Percentiles rank a stretch among this genome's conserved stretches.
These are phyloP conservation scores for Fusarium sp. DNA, from an alignment of 2,329 filamentous ascomycete species.

Conservation along the genomic window DNA sequence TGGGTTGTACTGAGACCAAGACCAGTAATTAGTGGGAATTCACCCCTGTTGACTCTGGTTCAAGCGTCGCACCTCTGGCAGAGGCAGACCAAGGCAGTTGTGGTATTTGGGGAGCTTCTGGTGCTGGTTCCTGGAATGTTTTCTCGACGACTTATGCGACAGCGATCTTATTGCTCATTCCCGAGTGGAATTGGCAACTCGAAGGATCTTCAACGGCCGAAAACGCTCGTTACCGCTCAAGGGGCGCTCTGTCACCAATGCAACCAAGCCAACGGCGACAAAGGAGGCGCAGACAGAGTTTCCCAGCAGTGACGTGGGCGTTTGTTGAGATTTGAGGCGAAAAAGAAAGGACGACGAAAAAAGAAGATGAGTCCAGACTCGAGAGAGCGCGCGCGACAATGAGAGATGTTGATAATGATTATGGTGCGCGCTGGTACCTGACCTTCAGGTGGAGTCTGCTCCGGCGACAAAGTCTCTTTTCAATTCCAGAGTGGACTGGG, in stretches of 20 bases:
- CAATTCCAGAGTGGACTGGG: slow-evolving; percentile 26
- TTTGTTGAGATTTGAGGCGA: not conserved
- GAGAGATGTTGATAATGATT: not conserved
- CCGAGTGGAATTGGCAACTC: slow-evolving; percentile 26
- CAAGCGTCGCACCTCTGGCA: slow-evolving; percentile 25
- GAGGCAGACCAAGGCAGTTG: slow-evolving; percentile 5
- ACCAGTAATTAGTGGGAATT: slow-evolving; percentile 31
- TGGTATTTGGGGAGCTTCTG: slow-evolving; percentile 19
- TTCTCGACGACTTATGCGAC: slow-evolving; percentile 34
- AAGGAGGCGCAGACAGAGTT: slow-evolving; percentile 11
- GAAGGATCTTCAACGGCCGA: slow-evolving; percentile 22
- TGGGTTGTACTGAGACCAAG: slow-evolving; percentile 18
- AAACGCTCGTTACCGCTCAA: slow-evolving; percentile 9
- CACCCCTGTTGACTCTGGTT: slow-evolving; percentile 22
- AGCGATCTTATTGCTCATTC: slow-evolving; percentile 39
- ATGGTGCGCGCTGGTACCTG: slow-evolving; percentile 7
- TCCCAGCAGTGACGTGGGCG: slow-evolving; percentile 17
- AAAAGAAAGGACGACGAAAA: slow-evolving; percentile 7
- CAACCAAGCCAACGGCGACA: slow-evolving; percentile 27
- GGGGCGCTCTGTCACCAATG: slow-evolving; percentile 27
- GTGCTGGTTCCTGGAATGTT: slow-evolving; percentile 35
- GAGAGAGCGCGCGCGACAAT: not conserved
- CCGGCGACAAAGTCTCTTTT: slow-evolving; percentile 24
- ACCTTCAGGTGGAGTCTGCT: slow-evolving; percentile 28
- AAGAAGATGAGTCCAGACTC: slow-evolving; percentile 12